Base-by-base conservation (phyloP, 139 green algal genomes). In the Astrephomene gubernaculifera region DNA sequence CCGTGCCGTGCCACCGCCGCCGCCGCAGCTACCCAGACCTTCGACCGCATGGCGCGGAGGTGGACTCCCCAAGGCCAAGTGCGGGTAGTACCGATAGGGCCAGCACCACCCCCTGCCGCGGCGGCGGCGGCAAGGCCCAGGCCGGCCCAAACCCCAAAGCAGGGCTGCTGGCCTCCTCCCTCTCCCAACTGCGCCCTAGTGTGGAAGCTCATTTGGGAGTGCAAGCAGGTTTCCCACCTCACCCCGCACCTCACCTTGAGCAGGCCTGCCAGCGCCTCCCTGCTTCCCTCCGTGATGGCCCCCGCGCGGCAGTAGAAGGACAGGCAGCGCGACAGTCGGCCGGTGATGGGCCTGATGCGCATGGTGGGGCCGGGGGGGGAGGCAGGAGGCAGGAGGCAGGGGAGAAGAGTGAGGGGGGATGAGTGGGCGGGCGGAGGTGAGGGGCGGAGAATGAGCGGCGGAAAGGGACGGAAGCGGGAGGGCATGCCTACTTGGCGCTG, bases 261-360 rank as follows among this genome's bases (percentile, higher is more conserved):
- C 60, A 92, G 45, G 24, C 41, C 27, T 80, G 76, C 64, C 25
- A 91, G 44, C 25, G 57, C 69, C 12, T 38, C 78, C 7, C 44
- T 39, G 36, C 57, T 89, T 39, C 35, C 41, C 24, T 91, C 90
- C 7, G 88, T 95, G 73, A 95, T 94, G 14, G 92, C 87, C 21
- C 87, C 91, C 0, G 89, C 70, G 24, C 52, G 38, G 39, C 91
- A 69, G 73, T 97, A 96, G 69, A 97, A 96, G 17, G 76, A 31
- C 35, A 97, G 84, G 83, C 92, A 95, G 31, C 81, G 83, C 57
- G 88, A 38, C 4, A 96, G 82, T 9, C 88, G 88, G 0, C 45
- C 31, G 19, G 74, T 78, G 17, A 96, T 73, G 9, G 87, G 82
- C 33, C 74, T 82, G 74, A 3, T 22, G 68, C 38, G 1, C 8